phyloP scores from a whole-genome alignment of 805 yeast species.

The Spathaspora arborariae region DNA sequence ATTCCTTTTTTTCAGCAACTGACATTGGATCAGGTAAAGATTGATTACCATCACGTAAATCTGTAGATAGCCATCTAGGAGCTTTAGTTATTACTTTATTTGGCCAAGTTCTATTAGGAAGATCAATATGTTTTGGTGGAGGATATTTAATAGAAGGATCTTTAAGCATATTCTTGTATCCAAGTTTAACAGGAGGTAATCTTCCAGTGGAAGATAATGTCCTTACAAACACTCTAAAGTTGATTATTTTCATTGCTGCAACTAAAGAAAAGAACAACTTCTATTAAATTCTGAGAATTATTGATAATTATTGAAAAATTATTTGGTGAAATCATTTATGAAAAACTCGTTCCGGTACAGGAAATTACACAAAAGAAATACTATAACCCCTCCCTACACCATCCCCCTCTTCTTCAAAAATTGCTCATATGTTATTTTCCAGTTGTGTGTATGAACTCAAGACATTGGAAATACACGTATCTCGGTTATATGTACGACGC shows the following conservation, averaged over 20 bases:
- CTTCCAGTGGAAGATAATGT: conserved; percentile 14
- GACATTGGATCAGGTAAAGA: conserved; percentile 82
- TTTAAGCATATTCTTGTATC: conserved; percentile 48
- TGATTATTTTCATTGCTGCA: not conserved
- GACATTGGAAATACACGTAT: too few relatives aligned
- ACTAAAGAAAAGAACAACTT: not conserved
- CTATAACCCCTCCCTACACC: not conserved
- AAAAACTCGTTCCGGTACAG: not conserved
- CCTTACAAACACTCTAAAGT: not conserved
- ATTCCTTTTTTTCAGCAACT: conserved; percentile 67
- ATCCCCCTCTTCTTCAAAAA: not conserved
- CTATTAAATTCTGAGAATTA: not conserved
- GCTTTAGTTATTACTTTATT: conserved; percentile 60
- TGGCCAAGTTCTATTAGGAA: conserved; percentile 73
- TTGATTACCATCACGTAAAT: conserved; percentile 78
- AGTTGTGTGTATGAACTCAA: too few relatives aligned
- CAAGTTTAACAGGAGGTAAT: conserved; percentile 14
- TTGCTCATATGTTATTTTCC: too few relatives aligned
- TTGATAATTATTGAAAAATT: not conserved
- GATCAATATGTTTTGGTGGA: conserved; percentile 49
- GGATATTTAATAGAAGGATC: conserved; percentile 66
- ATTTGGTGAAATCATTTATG: not conserved
- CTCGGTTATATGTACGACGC: too few relatives aligned
- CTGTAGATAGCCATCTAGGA: conserved; percentile 80
- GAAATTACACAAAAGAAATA: not conserved